Evolutionary conservation across 495 filamentous ascomycete genomes (phyloP), one percentile per base, ranked within the genome.

Genomic region (Penicillium roqueforti): DNA sequence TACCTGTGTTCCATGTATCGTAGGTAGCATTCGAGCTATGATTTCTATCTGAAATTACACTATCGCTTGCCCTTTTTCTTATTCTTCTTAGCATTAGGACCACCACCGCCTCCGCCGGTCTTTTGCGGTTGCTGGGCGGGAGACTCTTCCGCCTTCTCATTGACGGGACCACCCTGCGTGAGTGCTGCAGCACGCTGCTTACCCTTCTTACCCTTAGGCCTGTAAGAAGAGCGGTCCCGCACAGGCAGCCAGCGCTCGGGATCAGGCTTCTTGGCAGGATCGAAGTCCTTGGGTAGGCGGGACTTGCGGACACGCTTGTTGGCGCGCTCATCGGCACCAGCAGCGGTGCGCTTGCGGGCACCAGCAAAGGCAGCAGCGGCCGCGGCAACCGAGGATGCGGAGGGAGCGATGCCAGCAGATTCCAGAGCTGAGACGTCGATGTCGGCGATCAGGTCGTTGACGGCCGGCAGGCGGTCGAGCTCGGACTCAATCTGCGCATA

Each of bases 241-340:
- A 97, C 73, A 20, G 93, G 92, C 53, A 97, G 70, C 93, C 93
- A 99, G 44, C 93, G 74, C 71, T 99, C 95, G 1, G 88, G 86
- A 63, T 97, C 93, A 6, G 87, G 76, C 40, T 80, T 82, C 77
- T 91, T 96, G 60, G 73, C 80, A 32, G 79, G 69, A 55, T 85
- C 89, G 60, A 85, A 91, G 62, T 89, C 81, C 72, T 92, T 92
- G 18, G 92, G 91, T 46, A 95, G 75, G 38, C 79, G 72, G 7
- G 76, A 81, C 63, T 87, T 86, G 43, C 85, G 78, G 48, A 84
- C 74, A 53, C 85, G 85, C 63, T 88, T 91, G 62, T 80, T 82
- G 3, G 69, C 70, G 25, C 71, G 68, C 6, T 61, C 58, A 6
- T 73, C 72, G 32, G 77, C 76, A n/a, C 73, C 71, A 1, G 80